Conservation (phyloP, 768 basidiomycete genomes). For the Termitomyces sp. region DNA sequence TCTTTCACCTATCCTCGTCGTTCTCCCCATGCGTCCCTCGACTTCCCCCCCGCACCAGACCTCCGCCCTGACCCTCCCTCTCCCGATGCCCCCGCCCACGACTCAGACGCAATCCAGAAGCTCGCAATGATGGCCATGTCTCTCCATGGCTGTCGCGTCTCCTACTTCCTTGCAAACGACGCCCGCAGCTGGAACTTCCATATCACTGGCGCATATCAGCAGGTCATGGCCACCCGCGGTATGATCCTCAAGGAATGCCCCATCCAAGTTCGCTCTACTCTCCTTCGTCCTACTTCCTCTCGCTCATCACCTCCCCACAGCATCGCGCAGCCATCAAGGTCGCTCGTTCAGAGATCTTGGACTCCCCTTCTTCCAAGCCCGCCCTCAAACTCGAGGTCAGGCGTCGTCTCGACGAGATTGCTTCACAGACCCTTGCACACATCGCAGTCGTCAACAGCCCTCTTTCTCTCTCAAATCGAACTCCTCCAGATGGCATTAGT, state of each 20-base stretch:
- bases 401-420: slow-evolving; percentile 88
- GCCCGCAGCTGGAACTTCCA: slow-evolving; percentile 83
- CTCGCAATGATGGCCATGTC: slow-evolving; percentile 76
- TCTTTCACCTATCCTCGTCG: slow-evolving; percentile 90
- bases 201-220: slow-evolving; percentile 86
- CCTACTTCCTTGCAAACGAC: slow-evolving; percentile 68
- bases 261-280: slow-evolving; percentile 52
- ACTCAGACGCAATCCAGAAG: slow-evolving; percentile 73
- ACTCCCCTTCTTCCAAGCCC: slow-evolving; percentile 74
- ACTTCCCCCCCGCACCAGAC: slow-evolving; percentile 43
- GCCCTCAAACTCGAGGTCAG: slow-evolving; percentile 78
- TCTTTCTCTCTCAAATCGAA: slow-evolving; percentile 65
- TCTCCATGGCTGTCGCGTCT: slow-evolving; percentile 78
- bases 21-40: slow-evolving; percentile 64
- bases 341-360: slow-evolving; percentile 88
- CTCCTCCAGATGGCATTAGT: slow-evolving; percentile 72
- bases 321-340: slow-evolving; percentile 86
- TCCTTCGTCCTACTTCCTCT: slow-evolving; percentile 6
- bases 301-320: slow-evolving; percentile 30
- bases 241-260: slow-evolving; percentile 88
- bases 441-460: slow-evolving; percentile 92
- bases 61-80: slow-evolving; percentile 34
- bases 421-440: slow-evolving; percentile 86
- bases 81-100: slow-evolving; percentile 36
- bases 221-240: slow-evolving; percentile 87